A percentile compares a stretch with the other conserved stretches of the same genome.
Conservation (phyloP, 202 grass and related monocot species). For the Alloteropsis angusta region DNA sequence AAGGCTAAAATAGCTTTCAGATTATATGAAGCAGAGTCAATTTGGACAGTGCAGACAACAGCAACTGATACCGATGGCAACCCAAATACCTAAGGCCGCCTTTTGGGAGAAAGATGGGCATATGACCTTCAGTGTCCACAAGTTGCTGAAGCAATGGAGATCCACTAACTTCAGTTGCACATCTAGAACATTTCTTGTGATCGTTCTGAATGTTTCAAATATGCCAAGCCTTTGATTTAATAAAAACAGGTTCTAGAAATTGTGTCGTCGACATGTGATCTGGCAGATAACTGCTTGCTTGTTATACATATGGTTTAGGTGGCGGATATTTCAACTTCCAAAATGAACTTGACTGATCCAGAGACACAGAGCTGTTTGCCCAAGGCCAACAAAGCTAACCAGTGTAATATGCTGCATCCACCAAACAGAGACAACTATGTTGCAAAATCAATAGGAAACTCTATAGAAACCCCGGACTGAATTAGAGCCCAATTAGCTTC, state of each 20-base stretch:
- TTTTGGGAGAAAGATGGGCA: not conserved
- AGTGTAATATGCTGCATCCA: not conserved
- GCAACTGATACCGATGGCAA: conserved; percentile 24
- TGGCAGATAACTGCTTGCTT: conserved; percentile 1
- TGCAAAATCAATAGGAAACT: not conserved
- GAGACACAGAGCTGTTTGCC: not conserved
- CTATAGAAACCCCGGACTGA: not conserved
- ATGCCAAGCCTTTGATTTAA: not conserved
- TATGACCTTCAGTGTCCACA: conserved; percentile 2
- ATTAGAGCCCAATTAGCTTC: not conserved
- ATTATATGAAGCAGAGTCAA: conserved; percentile 15
- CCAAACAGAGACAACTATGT: not conserved
- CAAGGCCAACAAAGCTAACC: not conserved
- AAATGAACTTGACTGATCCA: conserved; percentile 8
- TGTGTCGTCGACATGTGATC: not conserved
- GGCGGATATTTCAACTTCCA: not conserved
- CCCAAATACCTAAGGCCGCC: conserved; percentile 1
- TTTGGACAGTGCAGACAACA: conserved; percentile 19
- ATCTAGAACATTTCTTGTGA: not conserved
- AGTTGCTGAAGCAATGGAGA: conserved; percentile 15
- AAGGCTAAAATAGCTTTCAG: not conserved
- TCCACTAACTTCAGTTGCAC: conserved; percentile 11
- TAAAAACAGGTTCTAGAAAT: not conserved
- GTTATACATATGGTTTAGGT: not conserved
- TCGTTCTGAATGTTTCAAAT: not conserved